Evolutionary conservation across 2,329 filamentous ascomycete species (phyloP).

Genomic region (Rosellinia necatrix): DNA sequence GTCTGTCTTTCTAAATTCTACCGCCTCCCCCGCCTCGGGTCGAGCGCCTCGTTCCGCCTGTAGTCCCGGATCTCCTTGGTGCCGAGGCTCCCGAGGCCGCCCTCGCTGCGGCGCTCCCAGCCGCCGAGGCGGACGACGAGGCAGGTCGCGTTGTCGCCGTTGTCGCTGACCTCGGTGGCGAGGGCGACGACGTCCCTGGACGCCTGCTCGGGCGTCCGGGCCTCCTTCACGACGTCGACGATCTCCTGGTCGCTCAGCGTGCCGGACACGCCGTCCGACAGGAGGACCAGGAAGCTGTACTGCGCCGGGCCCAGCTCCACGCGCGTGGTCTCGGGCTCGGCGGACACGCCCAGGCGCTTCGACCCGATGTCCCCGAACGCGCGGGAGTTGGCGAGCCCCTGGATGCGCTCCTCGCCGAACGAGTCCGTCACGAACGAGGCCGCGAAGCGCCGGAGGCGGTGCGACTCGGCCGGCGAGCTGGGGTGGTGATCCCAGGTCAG

Average conservation of each 20-base stretch:
- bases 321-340: conserved; percentile 85
- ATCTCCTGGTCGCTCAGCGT: conserved; percentile 91
- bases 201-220: conserved; percentile 85
- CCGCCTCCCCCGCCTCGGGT: conserved; percentile 71
- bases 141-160: conserved; percentile 72
- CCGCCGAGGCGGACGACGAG: conserved; percentile 69
- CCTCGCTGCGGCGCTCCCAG: conserved; percentile 77
- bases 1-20: no score
- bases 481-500: conserved; percentile 93
- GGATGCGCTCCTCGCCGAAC: conserved; percentile 95
- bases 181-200: conserved; percentile 80
- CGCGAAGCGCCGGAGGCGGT: conserved; percentile 82
- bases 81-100: conserved; percentile 84
- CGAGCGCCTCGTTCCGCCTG: conserved; percentile 76
- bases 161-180: conserved; percentile 78
- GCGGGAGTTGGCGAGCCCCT: conserved; percentile 89
- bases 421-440: conserved; percentile 88
- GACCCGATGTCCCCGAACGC: conserved; percentile 90
- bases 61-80: conserved; percentile 92
- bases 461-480: conserved; percentile 80
- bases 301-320: conserved; percentile 81
- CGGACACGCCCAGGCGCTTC: conserved; percentile 91
- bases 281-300: conserved; percentile 85
- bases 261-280: conserved; percentile 87
- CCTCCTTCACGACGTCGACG: conserved; percentile 94